phyloP scores from a whole-genome alignment of 2,329 filamentous ascomycete species.

The Magnaporthales sp. region DNA sequence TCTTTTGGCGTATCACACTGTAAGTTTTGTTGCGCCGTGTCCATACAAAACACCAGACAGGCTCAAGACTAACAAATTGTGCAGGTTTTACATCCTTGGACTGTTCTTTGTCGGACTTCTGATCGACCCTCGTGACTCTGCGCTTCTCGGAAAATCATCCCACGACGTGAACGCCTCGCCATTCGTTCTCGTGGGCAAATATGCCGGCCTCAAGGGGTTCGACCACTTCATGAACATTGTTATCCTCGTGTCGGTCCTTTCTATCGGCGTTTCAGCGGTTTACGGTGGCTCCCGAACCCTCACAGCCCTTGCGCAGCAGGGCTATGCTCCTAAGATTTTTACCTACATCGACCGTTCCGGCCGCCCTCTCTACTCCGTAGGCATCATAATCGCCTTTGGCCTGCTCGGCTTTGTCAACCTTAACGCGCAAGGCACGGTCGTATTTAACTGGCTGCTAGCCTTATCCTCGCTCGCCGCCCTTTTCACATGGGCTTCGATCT shows the following conservation, averaged over 20 bases:
- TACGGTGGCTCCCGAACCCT: constrained; percentile 48
- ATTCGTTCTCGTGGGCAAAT: constrained; percentile 39
- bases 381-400: constrained; percentile 35
- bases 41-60: not conserved
- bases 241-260: constrained; percentile 45
- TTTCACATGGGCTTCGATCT: constrained; percentile 60
- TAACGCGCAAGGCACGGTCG: constrained; percentile 33
- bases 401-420: constrained; percentile 38
- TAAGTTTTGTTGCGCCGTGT: not conserved
- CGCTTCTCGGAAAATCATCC: constrained; percentile 35
- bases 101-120: constrained; percentile 40
- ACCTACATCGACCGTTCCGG: constrained; percentile 45
- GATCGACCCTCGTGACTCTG: constrained; percentile 30
- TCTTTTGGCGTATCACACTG: constrained; percentile 42
- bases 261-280: constrained; percentile 43
- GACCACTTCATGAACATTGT: constrained; percentile 45
- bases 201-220: constrained; percentile 37
- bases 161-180: constrained; percentile 36
- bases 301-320: constrained; percentile 45
- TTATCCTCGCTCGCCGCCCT: constrained; percentile 54
- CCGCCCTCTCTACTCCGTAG: constrained; percentile 38
- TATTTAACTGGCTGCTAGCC: constrained; percentile 58
- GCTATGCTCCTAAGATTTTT: constrained; percentile 45
- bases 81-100: constrained; percentile 35
- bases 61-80: not conserved